Percentiles rank a stretch among this genome's conserved stretches.
Evolutionary conservation across 768 basidiomycete species (phyloP).

Genomic region (Gymnopilus dilepis): DNA sequence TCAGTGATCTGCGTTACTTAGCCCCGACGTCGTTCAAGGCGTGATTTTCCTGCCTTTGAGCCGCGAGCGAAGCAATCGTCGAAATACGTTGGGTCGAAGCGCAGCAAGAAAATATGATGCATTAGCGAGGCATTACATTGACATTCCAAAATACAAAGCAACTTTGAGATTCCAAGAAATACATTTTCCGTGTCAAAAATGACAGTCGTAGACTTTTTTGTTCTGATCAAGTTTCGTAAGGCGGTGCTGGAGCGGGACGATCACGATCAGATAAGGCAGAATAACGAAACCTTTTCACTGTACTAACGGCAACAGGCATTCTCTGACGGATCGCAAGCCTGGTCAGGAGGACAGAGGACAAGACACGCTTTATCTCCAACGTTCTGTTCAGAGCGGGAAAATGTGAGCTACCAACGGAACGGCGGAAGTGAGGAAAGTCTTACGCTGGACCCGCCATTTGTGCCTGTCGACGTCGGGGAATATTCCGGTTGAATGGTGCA

Average conservation of each 20-base stretch:
- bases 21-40: too few species aligned
- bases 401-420: not conserved
- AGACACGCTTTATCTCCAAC: constrained; percentile 65
- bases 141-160: not conserved
- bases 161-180: not conserved
- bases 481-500: constrained; percentile 96
- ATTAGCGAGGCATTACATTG: not conserved
- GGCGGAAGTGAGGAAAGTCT: constrained; percentile 16
- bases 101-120: not conserved
- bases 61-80: too few species aligned
- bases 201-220: constrained; percentile 31
- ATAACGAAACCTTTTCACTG: constrained; percentile 1
- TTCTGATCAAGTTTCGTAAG: constrained; percentile 22
- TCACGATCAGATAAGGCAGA: constrained; percentile 2
- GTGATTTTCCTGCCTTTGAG: too few species aligned
- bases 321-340: constrained; percentile 66
- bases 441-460: constrained; percentile 58
- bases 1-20: too few species aligned
- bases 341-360: constrained; percentile 73
- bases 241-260: constrained; percentile 40
- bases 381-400: constrained; percentile 38
- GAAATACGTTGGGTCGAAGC: too few species aligned
- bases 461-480: constrained; percentile 39
- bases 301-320: constrained; percentile 83
- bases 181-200: constrained; percentile 42